These are phyloP conservation scores for Colletotrichum sp. DNA, from an alignment of 2,329 filamentous ascomycete species.

Conservation along the genomic window DNA sequence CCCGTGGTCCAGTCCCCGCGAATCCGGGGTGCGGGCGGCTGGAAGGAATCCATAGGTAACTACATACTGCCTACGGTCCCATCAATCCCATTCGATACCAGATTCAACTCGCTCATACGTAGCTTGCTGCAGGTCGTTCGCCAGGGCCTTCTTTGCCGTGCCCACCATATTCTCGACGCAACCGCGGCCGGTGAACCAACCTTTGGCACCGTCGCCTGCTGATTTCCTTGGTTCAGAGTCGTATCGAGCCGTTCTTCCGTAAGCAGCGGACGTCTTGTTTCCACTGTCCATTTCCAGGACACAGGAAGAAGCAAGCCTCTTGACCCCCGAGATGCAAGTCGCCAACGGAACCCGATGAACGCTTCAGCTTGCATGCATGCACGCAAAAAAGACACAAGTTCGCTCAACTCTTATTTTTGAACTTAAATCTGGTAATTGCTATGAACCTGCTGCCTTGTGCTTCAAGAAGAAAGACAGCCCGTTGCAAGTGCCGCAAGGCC, in stretches of 20 bases:
- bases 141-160: slow-evolving; percentile 8
- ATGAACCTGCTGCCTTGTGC: background rate
- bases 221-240: background rate
- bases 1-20: background rate
- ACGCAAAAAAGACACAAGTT: background rate
- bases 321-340: background rate
- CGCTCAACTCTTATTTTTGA: background rate
- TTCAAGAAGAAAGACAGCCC: background rate
- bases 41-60: background rate
- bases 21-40: slow-evolving; percentile 3
- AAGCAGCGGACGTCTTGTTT: background rate
- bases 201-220: background rate
- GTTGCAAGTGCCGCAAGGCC: background rate
- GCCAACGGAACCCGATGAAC: background rate
- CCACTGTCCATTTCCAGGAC: background rate
- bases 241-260: background rate
- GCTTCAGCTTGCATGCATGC: background rate
- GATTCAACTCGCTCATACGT: background rate
- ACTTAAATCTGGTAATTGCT: background rate
- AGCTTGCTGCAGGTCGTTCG: background rate
- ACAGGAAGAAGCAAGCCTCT: background rate
- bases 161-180: background rate
- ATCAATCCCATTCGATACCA: slow-evolving; percentile 15
- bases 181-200: background rate
- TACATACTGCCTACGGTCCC: background rate